Conservation (phyloP, 2,329 filamentous ascomycete species). For the Cyanodermella asteris region DNA sequence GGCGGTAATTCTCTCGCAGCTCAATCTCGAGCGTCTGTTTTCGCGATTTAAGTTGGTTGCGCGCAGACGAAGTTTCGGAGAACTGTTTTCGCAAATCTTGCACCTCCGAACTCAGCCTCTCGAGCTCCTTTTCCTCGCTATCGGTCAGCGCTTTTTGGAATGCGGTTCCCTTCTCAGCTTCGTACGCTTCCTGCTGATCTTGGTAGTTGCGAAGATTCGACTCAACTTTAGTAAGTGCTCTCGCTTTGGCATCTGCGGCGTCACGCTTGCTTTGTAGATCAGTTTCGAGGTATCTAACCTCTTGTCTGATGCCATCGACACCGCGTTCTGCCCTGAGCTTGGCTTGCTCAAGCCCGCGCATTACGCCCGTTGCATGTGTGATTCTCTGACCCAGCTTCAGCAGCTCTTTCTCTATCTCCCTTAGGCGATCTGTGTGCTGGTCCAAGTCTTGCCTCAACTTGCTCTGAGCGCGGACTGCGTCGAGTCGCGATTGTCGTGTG, state of each 20-base stretch:
- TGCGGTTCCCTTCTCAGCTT: constrained; percentile 60
- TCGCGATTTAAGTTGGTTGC: constrained; percentile 55
- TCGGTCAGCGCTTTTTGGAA: constrained; percentile 78
- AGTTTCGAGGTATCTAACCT: constrained; percentile 52
- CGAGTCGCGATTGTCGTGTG: constrained; percentile 62
- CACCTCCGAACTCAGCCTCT: constrained; percentile 44
- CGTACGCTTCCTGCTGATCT: constrained; percentile 53
- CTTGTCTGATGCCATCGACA: constrained; percentile 57
- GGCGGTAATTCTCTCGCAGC: constrained; percentile 68
- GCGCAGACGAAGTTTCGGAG: constrained; percentile 48
- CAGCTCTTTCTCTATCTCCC: constrained; percentile 45
- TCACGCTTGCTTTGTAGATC: constrained; percentile 53
- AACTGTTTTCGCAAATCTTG: constrained; percentile 58
- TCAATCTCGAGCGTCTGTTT: constrained; percentile 75
- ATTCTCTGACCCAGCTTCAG: constrained; percentile 73
- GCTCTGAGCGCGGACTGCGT: constrained; percentile 54
- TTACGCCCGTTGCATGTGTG: constrained; percentile 60
- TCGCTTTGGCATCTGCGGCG: constrained; percentile 50
- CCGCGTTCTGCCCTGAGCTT: constrained; percentile 58
- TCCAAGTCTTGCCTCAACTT: constrained; percentile 60
- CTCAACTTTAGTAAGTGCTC: constrained; percentile 43
- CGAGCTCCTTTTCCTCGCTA: constrained; percentile 64
- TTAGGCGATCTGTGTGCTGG: constrained; percentile 37
- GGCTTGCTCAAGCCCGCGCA: constrained; percentile 64
- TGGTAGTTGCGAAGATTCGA: constrained; percentile 53